Base-by-base conservation (phyloP, 441 rosid species). In the Omphalea diandra region DNA sequence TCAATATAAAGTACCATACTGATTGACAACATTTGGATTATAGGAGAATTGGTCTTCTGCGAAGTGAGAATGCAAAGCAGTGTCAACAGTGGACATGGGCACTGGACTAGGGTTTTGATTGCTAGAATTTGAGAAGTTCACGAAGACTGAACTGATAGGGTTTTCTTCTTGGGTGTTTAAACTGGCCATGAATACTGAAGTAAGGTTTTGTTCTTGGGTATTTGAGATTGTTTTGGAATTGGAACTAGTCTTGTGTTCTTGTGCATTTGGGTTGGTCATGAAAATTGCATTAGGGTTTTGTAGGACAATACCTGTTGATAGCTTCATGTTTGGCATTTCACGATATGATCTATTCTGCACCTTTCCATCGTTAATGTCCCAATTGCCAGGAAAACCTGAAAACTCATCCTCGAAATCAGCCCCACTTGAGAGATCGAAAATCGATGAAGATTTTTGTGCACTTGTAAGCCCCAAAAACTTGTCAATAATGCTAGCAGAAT, bases 401-500 rank as follows among this genome's bases (percentile, higher is more conserved):
- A 67, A 59, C n/a, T 57, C 67, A 36, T 70, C 71, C 65, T 78
- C 76, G 31, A 71, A 71, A 55, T 59, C 58, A 56, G 71, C 74
- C 26, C 24, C 76, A 12, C 59, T 71, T 32, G 75, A 60, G 9
- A 75, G 77, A 77, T 61, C 73, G 60, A 74, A 70, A 57, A 57
- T 54, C 29, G 78, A 80, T 60, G 75, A 72, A 0, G 80, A 72
- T 59, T 70, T 68, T 60, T 71, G 52, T 2, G 71, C 33, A 33
- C 46, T 47, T 17, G 70, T 20, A 24, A 77, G 40, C 65, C 89
- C 87, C 47, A 88, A 82, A 73, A 82, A 82, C 18, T 82, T 88
- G 80, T 83, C 89, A 67, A 83, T 73, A 63, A 79, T 78, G 77
- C 80, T 73, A 47, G 80, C 76, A 54, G 86, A 71, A 65, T 77